phyloP scores from a whole-genome alignment of 495 filamentous ascomycete genomes.

The Annulohypoxylon nitens region DNA sequence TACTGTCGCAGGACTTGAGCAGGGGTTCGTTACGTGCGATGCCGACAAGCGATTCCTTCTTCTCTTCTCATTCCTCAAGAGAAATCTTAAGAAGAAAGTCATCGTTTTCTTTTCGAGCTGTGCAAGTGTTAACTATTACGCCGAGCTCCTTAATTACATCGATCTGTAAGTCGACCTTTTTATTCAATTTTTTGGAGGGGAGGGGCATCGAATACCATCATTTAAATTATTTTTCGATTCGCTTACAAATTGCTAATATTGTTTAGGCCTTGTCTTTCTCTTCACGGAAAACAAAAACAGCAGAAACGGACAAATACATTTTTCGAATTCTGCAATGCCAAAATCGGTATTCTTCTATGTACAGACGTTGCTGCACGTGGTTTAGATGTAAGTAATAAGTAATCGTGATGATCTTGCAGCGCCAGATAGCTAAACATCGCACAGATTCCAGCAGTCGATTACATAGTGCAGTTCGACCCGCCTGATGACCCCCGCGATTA shows the following conservation, averaged over 20 bases:
- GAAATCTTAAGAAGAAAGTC: slow-evolving; percentile 91
- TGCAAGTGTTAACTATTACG: slow-evolving; percentile 93
- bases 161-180: slow-evolving; percentile 79
- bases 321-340: slow-evolving; percentile 98
- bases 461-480: slow-evolving; percentile 96
- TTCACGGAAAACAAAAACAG: slow-evolving; percentile 95
- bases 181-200: too few relatives aligned
- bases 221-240: neutral
- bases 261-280: slow-evolving; percentile 42
- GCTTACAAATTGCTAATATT: slow-evolving; percentile 51
- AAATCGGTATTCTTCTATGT: slow-evolving; percentile 89
- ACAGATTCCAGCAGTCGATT: slow-evolving; percentile 90
- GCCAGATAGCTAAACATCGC: slow-evolving; percentile 14
- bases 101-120: slow-evolving; percentile 98
- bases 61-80: slow-evolving; percentile 95
- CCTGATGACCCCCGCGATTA: slow-evolving; percentile 93
- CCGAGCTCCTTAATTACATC: slow-evolving; percentile 95
- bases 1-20: slow-evolving; percentile 92
- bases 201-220: too few relatives aligned
- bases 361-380: slow-evolving; percentile 97
- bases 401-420: neutral
- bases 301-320: slow-evolving; percentile 97
- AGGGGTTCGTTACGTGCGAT: slow-evolving; percentile 94
- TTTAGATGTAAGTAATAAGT: slow-evolving; percentile 73
- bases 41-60: slow-evolving; percentile 93